Percentiles rank a stretch among this genome's conserved stretches.
Evolutionary conservation across 1,139 yeast species (phyloP).

Genomic region (Debaryomyces nepalensis): DNA sequence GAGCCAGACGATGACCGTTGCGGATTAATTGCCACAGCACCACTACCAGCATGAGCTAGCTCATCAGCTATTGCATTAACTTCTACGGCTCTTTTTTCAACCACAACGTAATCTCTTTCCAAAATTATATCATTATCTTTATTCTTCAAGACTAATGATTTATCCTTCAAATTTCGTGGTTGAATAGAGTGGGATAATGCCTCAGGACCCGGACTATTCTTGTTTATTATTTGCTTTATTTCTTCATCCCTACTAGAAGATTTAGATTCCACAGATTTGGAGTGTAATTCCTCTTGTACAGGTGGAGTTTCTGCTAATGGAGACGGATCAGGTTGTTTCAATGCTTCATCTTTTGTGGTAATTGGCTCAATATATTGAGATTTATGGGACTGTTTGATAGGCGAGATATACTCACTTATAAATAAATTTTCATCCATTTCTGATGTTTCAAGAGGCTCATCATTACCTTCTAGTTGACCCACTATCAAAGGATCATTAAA

Average conservation of each 20-base stretch:
- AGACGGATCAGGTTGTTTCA: constrained; percentile 19
- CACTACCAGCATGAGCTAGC: constrained; percentile 69
- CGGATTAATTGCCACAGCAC: constrained; percentile 51
- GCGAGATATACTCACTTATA: constrained; percentile 75
- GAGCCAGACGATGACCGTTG: constrained; percentile 21
- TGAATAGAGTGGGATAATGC: constrained; percentile 30
- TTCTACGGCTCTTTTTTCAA: constrained; percentile 92
- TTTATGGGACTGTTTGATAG: constrained; percentile 29
- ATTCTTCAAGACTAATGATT: constrained; percentile 22
- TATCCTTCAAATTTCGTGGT: constrained; percentile 16
- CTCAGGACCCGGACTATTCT: constrained; percentile 51
- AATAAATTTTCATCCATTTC: constrained; percentile 77
- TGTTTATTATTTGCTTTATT: constrained; percentile 47
- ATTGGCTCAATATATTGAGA: constrained; percentile 25
- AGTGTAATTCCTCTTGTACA: constrained; percentile 12
- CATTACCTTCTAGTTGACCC: constrained; percentile 50
- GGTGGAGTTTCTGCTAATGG: constrained; percentile 13
- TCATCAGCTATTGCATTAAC: constrained; percentile 96
- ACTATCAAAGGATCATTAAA: constrained; percentile 65
- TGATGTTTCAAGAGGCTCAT: constrained; percentile 67
- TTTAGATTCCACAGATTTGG: constrained; percentile 1
- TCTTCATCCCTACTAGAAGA: constrained; percentile 41
- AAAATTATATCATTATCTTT: constrained; percentile 50
- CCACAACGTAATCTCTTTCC: constrained; percentile 89
- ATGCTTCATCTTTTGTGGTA: constrained; percentile 11